These are phyloP conservation scores for Claviceps fusiformis DNA, from an alignment of 2,329 filamentous ascomycete genomes.

Conservation along the genomic window DNA sequence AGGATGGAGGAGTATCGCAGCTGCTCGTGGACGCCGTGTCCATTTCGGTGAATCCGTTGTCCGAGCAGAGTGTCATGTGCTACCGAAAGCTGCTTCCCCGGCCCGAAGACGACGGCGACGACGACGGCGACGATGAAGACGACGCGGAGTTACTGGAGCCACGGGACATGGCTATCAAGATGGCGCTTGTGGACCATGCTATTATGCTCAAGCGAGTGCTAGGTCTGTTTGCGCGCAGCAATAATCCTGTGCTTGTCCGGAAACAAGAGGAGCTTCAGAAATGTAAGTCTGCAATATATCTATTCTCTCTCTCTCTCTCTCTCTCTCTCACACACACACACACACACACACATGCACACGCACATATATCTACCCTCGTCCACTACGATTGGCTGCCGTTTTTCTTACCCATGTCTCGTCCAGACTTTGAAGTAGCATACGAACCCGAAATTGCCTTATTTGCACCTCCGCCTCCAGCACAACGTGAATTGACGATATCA, in stretches of 20 bases:
- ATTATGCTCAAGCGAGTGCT: slow-evolving; percentile 77
- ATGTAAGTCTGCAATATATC: slow-evolving; percentile 36
- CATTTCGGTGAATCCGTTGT: slow-evolving; percentile 59
- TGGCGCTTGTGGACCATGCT: slow-evolving; percentile 79
- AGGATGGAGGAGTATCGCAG: slow-evolving; percentile 54
- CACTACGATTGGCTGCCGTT: neutral
- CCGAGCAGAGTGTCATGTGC: slow-evolving; percentile 62
- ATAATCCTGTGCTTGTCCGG: slow-evolving; percentile 41
- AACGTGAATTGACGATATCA: slow-evolving; percentile 23
- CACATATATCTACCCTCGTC: neutral
- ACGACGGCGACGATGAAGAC: slow-evolving; percentile 17
- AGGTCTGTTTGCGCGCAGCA: slow-evolving; percentile 50
- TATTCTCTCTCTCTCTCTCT: no score
- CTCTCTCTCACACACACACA: no score
- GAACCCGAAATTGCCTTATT: slow-evolving; percentile 53
- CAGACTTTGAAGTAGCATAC: slow-evolving; percentile 50
- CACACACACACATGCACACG: no score
- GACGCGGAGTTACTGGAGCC: slow-evolving; percentile 33
- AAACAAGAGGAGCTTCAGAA: slow-evolving; percentile 46
- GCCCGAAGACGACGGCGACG: slow-evolving; percentile 21
- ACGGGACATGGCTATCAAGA: slow-evolving; percentile 67
- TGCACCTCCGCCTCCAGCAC: slow-evolving; percentile 31
- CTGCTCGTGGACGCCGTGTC: slow-evolving; percentile 63
- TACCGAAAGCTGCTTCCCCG: slow-evolving; percentile 64
- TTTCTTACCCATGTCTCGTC: neutral